phyloP scores from a whole-genome alignment of 495 filamentous ascomycete genomes.

The Oleoguttula mirabilis region DNA sequence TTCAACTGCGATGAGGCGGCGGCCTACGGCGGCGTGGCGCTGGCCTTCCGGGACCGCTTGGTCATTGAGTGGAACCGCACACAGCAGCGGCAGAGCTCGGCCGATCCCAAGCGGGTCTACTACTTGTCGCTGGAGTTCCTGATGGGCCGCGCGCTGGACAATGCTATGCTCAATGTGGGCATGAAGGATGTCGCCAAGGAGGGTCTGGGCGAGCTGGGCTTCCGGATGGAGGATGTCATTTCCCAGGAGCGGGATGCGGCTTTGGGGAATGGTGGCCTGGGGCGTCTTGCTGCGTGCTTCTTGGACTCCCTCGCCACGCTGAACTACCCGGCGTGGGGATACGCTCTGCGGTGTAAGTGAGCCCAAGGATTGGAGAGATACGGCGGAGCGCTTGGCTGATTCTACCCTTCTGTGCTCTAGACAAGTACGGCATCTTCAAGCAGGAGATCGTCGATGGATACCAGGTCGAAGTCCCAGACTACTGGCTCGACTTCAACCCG shows the following conservation, averaged over 20 bases:
- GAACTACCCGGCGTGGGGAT: conserved; percentile 95
- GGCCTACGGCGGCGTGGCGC: conserved; percentile 77
- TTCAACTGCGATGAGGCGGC: conserved; percentile 97
- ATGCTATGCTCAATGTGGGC: conserved; percentile 93
- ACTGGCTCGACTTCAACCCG: conserved; percentile 98
- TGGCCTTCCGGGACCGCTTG: conserved; percentile 85
- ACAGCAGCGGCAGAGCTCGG: conserved; percentile 85
- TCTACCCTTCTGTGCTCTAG: too few species aligned
- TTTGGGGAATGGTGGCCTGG: conserved; percentile 89
- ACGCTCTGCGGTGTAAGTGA: conserved; percentile 85
- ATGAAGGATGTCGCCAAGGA: conserved; percentile 76
- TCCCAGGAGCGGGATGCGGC: conserved; percentile 92
- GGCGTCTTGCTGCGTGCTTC: conserved; percentile 90
- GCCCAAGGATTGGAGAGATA: too few species aligned
- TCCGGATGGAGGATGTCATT: conserved; percentile 94
- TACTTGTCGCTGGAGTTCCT: conserved; percentile 94
- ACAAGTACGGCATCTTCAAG: conserved; percentile 98
- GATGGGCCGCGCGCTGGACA: conserved; percentile 92
- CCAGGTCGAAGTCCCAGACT: conserved; percentile 94
- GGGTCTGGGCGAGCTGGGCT: conserved; percentile 78
- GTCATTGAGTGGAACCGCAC: conserved; percentile 96
- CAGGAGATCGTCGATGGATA: conserved; percentile 97
- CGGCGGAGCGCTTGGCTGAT: too few species aligned
- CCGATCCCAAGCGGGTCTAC: conserved; percentile 86
- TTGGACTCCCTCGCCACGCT: conserved; percentile 89